phyloP scores from a whole-genome alignment of 2,329 filamentous ascomycete species.

The Phaeomoniella chlamydospora region DNA sequence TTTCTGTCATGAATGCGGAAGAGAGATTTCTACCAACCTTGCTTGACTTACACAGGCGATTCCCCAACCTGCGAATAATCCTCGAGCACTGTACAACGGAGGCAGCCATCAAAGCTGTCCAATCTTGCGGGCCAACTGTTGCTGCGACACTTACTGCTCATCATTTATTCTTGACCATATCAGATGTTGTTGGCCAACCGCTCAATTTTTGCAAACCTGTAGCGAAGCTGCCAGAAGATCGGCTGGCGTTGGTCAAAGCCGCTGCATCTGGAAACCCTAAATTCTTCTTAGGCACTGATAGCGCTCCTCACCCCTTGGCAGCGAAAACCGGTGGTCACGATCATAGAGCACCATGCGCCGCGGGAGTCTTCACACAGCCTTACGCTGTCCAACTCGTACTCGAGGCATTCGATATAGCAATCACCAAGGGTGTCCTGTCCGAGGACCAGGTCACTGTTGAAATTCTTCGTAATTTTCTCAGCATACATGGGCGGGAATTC shows the following conservation, averaged over 20 bases:
- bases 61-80: constrained; percentile 53
- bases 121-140: constrained; percentile 62
- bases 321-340: constrained; percentile 40
- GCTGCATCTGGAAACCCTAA: constrained; percentile 39
- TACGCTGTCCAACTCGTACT: constrained; percentile 44
- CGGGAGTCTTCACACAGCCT: constrained; percentile 49
- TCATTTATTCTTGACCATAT: constrained; percentile 66
- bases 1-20: constrained; percentile 50
- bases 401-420: constrained; percentile 41
- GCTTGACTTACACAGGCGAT: constrained; percentile 54
- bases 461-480: constrained; percentile 42
- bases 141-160: constrained; percentile 74
- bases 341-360: constrained; percentile 28
- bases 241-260: constrained; percentile 55
- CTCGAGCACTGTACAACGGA: constrained; percentile 65
- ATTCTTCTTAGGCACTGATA: constrained; percentile 59
- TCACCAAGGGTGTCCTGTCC: constrained; percentile 36
- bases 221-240: constrained; percentile 57
- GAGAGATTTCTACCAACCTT: constrained; percentile 70
- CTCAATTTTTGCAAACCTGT: constrained; percentile 71
- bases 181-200: constrained; percentile 57
- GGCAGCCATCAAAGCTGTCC: constrained; percentile 65
- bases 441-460: constrained; percentile 40
- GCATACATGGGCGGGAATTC: constrained; percentile 40
- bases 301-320: constrained; percentile 47